Base-by-base conservation (phyloP, 176 grass and related monocot species). In the Phragmites australis region DNA sequence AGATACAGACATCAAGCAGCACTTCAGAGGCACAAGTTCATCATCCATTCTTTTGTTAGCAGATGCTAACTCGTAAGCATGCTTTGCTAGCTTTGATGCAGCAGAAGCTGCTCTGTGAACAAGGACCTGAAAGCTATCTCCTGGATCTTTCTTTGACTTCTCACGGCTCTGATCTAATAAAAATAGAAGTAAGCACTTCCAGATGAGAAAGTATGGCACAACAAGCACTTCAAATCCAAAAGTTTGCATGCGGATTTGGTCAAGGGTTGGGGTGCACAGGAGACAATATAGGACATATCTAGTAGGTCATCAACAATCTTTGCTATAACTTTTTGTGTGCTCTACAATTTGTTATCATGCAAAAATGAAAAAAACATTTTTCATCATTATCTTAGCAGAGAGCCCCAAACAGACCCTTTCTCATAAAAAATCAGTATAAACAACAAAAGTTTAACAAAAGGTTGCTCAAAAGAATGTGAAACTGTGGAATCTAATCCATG, bases 1-100 rank as follows among this genome's bases (percentile, higher is more conserved):
- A 68, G 92, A 95, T 52, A 98, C 88, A 10, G 92, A 93, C 90
- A 98, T 98, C 84, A 98, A 81, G 62, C 86, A 94, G 46, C 96
- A 98, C 64, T 94, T 94, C 10, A 98, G 84, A 21, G 96, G 96
- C 71, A 93, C 70, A 86, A 98, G 90, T 19, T 88, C 88, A 81
- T 76, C 45, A 64, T 90, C 85, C 61, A 50, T 69, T 16, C 16
- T 61, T 71, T 70, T 88, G 51, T 92, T 84, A 53, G 88, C 68
- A 60, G 89, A 88, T 58, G 86, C 45, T 58, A 88, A 65, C 39
- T 76, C 89, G 12, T 88, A 97, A 47, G 91, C 90, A 76, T 94
- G 82, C 82, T 86, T 92, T 16, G 89, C 87, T n/a, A 97, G 68
- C 75, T 92, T 86, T 68, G 94, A 91, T 57, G 87, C 90, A 87